phyloP scores from a whole-genome alignment of 805 yeast species.

The Lachancea sp. region DNA sequence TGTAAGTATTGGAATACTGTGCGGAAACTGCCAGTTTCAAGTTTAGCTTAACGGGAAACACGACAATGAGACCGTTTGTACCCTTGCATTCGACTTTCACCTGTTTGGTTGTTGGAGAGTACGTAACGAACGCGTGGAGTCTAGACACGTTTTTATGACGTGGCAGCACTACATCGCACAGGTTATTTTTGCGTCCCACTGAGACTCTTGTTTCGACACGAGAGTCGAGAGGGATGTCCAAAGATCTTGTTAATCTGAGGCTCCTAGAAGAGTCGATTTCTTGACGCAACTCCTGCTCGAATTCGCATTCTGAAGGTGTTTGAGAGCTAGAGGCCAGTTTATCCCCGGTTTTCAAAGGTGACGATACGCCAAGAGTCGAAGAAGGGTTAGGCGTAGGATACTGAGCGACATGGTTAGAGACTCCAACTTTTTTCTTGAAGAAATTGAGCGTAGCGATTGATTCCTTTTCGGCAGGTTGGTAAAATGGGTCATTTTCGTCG shows the following conservation, averaged over 20 bases:
- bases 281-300: constrained; percentile 6
- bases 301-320: constrained; percentile 7
- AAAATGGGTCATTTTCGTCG: constrained; percentile 13
- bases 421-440: constrained; percentile 5
- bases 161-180: constrained; percentile 30
- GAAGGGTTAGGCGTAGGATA: constrained; percentile 76
- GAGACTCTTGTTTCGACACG: constrained; percentile 18
- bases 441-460: constrained; percentile 16
- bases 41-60: constrained; percentile 45
- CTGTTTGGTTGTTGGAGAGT: constrained; percentile 34
- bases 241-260: not conserved
- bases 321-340: constrained; percentile 5
- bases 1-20: constrained; percentile 19
- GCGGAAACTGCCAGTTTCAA: constrained; percentile 28
- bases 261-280: not conserved
- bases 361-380: constrained; percentile 41
- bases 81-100: constrained; percentile 68
- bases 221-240: constrained; percentile 17
- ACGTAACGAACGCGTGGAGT: constrained; percentile 34
- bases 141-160: constrained; percentile 29
- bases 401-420: constrained; percentile 23
- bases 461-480: constrained; percentile 12
- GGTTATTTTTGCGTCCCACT: constrained; percentile 28
- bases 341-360: constrained; percentile 25
- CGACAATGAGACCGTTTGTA: constrained; percentile 68